Conservation (phyloP, 768 basidiomycete genomes). For the Pulveroboletus sp. region DNA sequence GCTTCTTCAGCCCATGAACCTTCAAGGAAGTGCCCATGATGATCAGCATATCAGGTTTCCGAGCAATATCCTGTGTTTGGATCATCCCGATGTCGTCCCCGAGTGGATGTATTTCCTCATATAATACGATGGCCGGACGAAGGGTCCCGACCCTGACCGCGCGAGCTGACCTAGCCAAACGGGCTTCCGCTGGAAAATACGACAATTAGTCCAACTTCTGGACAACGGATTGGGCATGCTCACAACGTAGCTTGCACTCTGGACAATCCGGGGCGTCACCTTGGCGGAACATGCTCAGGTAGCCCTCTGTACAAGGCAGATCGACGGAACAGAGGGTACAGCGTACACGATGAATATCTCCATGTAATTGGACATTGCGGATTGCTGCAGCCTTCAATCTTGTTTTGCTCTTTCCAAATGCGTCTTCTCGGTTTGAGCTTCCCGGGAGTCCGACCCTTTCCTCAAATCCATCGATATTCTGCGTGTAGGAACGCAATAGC, state of each 20-base stretch:
- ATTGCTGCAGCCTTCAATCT: constrained; percentile 69
- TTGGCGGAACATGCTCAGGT: constrained; percentile 58
- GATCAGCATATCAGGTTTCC: constrained; percentile 87
- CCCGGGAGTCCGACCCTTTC: constrained; percentile 71
- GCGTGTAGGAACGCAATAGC: constrained; percentile 88
- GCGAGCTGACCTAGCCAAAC: constrained; percentile 79
- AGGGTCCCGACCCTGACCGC: constrained; percentile 78
- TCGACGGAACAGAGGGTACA: constrained; percentile 83
- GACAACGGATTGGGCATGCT: constrained; percentile 29
- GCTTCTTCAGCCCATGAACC: constrained; percentile 89
- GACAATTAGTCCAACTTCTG: neutral
- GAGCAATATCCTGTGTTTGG: constrained; percentile 68
- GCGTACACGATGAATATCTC: constrained; percentile 87
- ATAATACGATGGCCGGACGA: constrained; percentile 90
- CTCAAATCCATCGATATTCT: constrained; percentile 97
- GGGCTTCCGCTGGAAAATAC: constrained; percentile 56
- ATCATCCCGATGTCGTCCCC: constrained; percentile 89
- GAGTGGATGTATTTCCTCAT: constrained; percentile 89
- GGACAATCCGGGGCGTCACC: constrained; percentile 84
- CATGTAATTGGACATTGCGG: constrained; percentile 90
- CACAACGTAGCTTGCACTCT: constrained; percentile 78
- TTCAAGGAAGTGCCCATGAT: constrained; percentile 98
- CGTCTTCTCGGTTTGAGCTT: constrained; percentile 51
- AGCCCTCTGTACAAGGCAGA: constrained; percentile 61
- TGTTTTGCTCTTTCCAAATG: constrained; percentile 60